A percentile compares a stretch with the other conserved stretches of the same genome.
Conservation (phyloP, 768 basidiomycete genomes). For the Kwoniella bestiolae region DNA sequence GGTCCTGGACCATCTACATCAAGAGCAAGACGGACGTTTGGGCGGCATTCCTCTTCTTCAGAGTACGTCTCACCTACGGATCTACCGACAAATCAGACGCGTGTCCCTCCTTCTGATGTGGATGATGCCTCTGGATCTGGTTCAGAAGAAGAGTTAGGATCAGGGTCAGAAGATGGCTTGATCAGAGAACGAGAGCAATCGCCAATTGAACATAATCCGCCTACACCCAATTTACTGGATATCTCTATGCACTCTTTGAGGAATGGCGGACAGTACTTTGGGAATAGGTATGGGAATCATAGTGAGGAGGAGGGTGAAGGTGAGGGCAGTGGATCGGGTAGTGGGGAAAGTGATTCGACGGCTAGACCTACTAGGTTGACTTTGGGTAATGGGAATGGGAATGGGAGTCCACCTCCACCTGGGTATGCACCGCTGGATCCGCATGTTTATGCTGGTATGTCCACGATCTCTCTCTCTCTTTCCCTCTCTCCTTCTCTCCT, state of each 20-base stretch:
- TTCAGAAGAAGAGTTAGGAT: conserved; percentile 21
- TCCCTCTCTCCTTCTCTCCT: too few relatives aligned
- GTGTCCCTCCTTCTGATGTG: conserved; percentile 2
- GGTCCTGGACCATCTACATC: conserved; percentile 38
- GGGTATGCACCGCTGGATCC: too few relatives aligned
- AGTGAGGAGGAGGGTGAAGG: conserved; percentile 30
- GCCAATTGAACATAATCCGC: conserved; percentile 58
- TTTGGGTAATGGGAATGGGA: too few relatives aligned
- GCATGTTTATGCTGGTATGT: too few relatives aligned
- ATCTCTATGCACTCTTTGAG: conserved; percentile 59
- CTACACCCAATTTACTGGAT: conserved; percentile 60
- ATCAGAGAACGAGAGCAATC: conserved; percentile 29
- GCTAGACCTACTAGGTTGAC: conserved; percentile 24
- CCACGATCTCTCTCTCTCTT: too few relatives aligned
- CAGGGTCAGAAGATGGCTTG: neutral
- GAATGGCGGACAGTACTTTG: conserved; percentile 40
- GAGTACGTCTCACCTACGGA: neutral
- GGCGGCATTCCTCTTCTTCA: neutral
- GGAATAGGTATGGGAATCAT: conserved; percentile 27
- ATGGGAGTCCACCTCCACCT: conserved; percentile 51
- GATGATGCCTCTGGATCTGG: too few relatives aligned
- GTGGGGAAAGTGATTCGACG: conserved; percentile 49
- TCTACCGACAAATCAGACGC: conserved; percentile 4
- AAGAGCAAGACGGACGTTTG: conserved; percentile 12
- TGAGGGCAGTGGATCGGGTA: conserved; percentile 32